Evolutionary conservation across 2,329 filamentous ascomycete species (phyloP).

Genomic region (Trematosphaeria pertusa): DNA sequence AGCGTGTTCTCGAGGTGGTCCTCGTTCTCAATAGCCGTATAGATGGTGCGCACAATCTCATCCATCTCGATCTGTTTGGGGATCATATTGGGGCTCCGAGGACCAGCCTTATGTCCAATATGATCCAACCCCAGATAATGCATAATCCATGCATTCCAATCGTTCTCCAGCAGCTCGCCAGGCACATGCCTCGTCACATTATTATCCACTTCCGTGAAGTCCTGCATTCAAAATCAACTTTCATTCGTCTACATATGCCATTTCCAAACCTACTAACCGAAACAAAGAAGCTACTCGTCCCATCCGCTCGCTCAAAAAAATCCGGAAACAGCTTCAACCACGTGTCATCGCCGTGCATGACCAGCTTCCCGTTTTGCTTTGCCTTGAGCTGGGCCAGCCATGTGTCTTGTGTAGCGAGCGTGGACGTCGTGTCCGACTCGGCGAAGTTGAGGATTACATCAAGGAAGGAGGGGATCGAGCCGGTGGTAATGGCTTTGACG

Average conservation of each 20-base stretch:
- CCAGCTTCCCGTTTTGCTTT: conserved; percentile 68
- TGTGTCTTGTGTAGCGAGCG: conserved; percentile 86
- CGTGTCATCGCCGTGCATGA: conserved; percentile 98
- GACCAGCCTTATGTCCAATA: conserved; percentile 95
- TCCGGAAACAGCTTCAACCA: conserved; percentile 96
- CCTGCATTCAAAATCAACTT: conserved; percentile 61
- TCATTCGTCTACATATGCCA: conserved; percentile 43
- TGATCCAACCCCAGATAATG: conserved; percentile 97
- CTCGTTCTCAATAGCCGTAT: conserved; percentile 73
- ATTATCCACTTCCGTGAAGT: conserved; percentile 96
- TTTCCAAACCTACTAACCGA: conserved; percentile 68
- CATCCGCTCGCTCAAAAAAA: conserved; percentile 85
- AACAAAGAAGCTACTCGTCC: conserved; percentile 97
- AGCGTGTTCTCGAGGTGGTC: conserved; percentile 78
- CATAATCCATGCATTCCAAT: conserved; percentile 93
- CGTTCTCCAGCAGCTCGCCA: conserved; percentile 73
- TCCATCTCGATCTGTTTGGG: conserved; percentile 97
- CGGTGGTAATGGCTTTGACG: conserved; percentile 95
- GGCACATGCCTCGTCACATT: conserved; percentile 94
- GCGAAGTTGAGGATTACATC: conserved; percentile 97
- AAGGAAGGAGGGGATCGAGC: conserved; percentile 96
- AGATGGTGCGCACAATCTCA: conserved; percentile 76
- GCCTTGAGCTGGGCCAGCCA: conserved; percentile 94
- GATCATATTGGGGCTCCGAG: conserved; percentile 85
- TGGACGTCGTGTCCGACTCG: conserved; percentile 90